A percentile compares a stretch with the other conserved stretches of the same genome.
Evolutionary conservation across 2,329 filamentous ascomycete species (phyloP).

Genomic region (Sodiomyces alkalinus): DNA sequence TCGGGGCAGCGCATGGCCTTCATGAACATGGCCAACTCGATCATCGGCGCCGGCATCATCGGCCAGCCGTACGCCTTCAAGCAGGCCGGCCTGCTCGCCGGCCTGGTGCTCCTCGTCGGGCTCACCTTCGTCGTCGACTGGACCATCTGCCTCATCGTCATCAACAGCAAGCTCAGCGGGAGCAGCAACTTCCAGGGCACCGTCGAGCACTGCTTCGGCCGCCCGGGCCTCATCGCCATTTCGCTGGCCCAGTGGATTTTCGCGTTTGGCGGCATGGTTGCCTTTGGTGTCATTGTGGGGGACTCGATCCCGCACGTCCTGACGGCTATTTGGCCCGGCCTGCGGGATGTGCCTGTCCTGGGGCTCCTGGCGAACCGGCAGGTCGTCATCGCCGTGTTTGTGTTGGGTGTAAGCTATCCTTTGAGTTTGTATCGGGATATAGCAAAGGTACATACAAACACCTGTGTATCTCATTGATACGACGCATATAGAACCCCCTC

Average conservation of each 20-base stretch:
- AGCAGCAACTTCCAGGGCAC: slow-evolving; percentile 91
- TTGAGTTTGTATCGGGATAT: slow-evolving; percentile 92
- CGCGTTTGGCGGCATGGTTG: slow-evolving; percentile 97
- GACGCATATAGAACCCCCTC: too few relatives aligned
- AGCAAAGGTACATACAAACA: slow-evolving; percentile 57
- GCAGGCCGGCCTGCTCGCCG: slow-evolving; percentile 75
- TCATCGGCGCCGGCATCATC: slow-evolving; percentile 67
- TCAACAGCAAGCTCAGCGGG: slow-evolving; percentile 93
- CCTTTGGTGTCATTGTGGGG: slow-evolving; percentile 93
- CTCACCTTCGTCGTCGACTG: slow-evolving; percentile 85
- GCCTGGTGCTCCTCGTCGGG: slow-evolving; percentile 59
- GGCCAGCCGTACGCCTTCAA: slow-evolving; percentile 91
- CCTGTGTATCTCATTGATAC: neutral
- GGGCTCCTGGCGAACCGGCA: slow-evolving; percentile 70
- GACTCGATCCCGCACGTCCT: slow-evolving; percentile 92
- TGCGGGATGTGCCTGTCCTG: slow-evolving; percentile 59
- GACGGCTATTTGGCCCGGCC: slow-evolving; percentile 61
- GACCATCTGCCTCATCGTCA: slow-evolving; percentile 93
- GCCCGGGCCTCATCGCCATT: slow-evolving; percentile 76
- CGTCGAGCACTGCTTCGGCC: slow-evolving; percentile 89
- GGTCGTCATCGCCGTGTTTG: slow-evolving; percentile 77
- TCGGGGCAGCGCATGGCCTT: slow-evolving; percentile 79
- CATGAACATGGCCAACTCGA: slow-evolving; percentile 99
- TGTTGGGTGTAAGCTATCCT: slow-evolving; percentile 75
- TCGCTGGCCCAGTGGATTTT: slow-evolving; percentile 90